Evolutionary conservation across 2,329 filamentous ascomycete species (phyloP).

Genomic region (Colletotrichum tropicale): DNA sequence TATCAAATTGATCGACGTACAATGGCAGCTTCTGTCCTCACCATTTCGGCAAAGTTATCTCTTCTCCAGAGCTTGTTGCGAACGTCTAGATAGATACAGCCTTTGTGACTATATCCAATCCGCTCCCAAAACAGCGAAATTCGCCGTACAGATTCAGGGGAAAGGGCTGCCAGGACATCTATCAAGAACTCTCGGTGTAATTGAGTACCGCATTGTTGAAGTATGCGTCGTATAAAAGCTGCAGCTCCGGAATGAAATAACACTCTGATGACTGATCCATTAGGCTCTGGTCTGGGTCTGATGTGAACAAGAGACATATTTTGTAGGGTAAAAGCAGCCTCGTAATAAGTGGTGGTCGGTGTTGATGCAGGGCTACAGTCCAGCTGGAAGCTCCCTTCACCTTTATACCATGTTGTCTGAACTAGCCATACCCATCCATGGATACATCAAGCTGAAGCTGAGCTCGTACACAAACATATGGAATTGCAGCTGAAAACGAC

Average conservation of each 20-base stretch:
- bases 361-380: not conserved
- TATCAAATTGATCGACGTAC: not conserved
- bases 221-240: not conserved
- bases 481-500: not conserved
- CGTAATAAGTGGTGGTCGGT: not conserved
- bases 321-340: not conserved
- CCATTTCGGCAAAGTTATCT: not conserved
- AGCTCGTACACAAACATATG: not conserved
- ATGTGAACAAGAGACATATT: not conserved
- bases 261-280: not conserved
- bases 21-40: not conserved
- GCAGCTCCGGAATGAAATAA: not conserved
- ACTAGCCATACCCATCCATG: not conserved
- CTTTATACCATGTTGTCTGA: not conserved
- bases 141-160: not conserved
- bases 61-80: not conserved
- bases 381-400: not conserved
- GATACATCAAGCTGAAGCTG: not conserved
- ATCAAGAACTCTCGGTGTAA: not conserved
- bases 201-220: not conserved
- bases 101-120: not conserved
- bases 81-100: not conserved
- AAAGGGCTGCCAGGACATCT: not conserved
- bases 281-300: not conserved
- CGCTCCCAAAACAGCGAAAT: not conserved